Conservation (phyloP, 306 rosid genomes). For the Trifolium pratense region DNA sequence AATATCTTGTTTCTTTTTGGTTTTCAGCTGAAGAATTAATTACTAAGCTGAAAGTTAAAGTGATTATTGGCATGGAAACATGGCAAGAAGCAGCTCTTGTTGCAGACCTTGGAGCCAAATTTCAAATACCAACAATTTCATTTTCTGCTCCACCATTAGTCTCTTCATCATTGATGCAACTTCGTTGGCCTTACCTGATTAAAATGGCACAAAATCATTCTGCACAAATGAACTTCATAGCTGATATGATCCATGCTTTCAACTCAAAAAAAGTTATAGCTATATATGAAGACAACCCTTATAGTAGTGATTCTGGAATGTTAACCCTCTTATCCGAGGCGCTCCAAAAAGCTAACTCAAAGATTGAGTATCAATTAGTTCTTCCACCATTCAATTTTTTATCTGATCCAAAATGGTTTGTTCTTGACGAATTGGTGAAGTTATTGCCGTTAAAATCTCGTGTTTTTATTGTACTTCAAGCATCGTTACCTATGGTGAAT, state of each 20-base stretch:
- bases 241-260: constrained; percentile 46
- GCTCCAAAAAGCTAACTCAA: constrained; percentile 48
- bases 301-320: constrained; percentile 51
- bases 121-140: constrained; percentile 56
- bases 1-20: constrained; percentile 18
- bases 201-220: constrained; percentile 46
- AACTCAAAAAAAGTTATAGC: constrained; percentile 51
- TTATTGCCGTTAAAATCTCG: constrained; percentile 50
- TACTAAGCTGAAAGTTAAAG: constrained; percentile 46
- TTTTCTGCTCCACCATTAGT: constrained; percentile 51
- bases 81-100: constrained; percentile 68
- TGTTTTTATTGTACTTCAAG: constrained; percentile 60
- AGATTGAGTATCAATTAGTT: constrained; percentile 58
- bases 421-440: constrained; percentile 56
- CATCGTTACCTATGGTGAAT: constrained; percentile 55
- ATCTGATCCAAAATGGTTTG: constrained; percentile 56
- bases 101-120: constrained; percentile 53
- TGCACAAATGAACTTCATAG: constrained; percentile 55
- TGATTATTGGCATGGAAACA: constrained; percentile 55
- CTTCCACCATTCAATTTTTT: constrained; percentile 57
- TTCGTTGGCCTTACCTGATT: constrained; percentile 66
- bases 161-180: constrained; percentile 44
- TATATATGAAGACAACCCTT: constrained; percentile 56
- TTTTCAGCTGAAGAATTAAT: constrained; percentile 55
- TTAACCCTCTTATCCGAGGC: constrained; percentile 60